Evolutionary conservation across 202 grass and related monocot genomes (phyloP).

Genomic region (Setaria italica): DNA sequence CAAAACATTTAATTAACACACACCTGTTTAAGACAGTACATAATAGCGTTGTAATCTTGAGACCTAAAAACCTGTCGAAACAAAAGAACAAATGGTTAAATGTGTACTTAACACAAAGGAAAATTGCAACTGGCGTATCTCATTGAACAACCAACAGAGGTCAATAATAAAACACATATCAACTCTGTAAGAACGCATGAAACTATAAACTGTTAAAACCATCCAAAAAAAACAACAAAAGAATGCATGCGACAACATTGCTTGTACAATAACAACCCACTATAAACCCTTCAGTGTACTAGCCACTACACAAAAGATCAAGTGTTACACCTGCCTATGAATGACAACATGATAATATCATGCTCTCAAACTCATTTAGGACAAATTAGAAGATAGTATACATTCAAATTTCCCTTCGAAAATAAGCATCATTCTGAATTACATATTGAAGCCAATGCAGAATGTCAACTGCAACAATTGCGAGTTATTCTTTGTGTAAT

Average conservation of each 20-base stretch:
- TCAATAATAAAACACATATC: background rate
- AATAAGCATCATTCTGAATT: background rate
- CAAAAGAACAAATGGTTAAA: conserved; percentile 9
- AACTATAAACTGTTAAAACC: background rate
- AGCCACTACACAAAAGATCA: too few species aligned
- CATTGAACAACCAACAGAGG: background rate
- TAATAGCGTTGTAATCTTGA: conserved; percentile 88
- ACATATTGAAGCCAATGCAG: background rate
- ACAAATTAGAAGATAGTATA: conserved; percentile 2
- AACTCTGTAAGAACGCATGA: background rate
- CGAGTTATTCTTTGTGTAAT: background rate
- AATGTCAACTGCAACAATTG: background rate
- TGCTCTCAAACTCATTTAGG: background rate
- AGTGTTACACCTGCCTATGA: background rate
- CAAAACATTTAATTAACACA: background rate
- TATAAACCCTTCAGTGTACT: background rate
- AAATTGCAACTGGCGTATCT: background rate
- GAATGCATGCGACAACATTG: background rate
- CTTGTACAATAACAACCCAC: background rate
- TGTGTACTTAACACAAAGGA: background rate
- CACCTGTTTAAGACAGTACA: conserved; percentile 97
- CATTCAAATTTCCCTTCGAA: background rate
- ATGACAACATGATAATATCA: background rate
- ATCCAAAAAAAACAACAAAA: background rate
- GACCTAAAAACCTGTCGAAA: conserved; percentile 89